Percentiles rank a stretch among this genome's conserved stretches.
Conservation (phyloP, 1,139 yeast species). For the Taphrina pruni region DNA sequence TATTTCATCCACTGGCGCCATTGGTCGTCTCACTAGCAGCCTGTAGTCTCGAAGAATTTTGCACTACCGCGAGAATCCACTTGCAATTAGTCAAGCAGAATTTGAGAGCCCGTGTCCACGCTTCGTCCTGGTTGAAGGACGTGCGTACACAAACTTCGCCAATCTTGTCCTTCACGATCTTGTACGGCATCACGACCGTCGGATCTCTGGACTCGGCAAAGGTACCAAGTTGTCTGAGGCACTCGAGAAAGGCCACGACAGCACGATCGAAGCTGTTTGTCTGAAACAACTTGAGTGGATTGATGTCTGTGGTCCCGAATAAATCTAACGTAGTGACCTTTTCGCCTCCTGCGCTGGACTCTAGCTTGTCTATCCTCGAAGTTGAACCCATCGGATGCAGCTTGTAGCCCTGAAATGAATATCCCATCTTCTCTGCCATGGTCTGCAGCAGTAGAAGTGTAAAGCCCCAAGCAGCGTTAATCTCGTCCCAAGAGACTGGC, state of each 20-base stretch:
- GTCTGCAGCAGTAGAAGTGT: slow-evolving; percentile 72
- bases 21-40: neutral
- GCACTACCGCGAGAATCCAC: slow-evolving; percentile 53
- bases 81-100: slow-evolving; percentile 69
- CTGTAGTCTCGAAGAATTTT: neutral
- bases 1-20: neutral
- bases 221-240: slow-evolving; percentile 64
- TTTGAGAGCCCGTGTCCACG: slow-evolving; percentile 89
- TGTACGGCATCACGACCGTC: slow-evolving; percentile 66
- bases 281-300: slow-evolving; percentile 64
- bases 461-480: slow-evolving; percentile 92
- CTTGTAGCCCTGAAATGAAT: slow-evolving; percentile 65
- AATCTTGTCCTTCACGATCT: slow-evolving; percentile 66
- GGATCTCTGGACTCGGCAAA: slow-evolving; percentile 59
- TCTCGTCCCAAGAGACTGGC: slow-evolving; percentile 83
- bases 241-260: slow-evolving; percentile 73
- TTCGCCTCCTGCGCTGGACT: slow-evolving; percentile 50
- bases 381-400: slow-evolving; percentile 84
- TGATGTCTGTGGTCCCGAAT: slow-evolving; percentile 68
- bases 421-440: slow-evolving; percentile 62
- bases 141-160: slow-evolving; percentile 79
- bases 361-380: slow-evolving; percentile 72
- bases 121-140: slow-evolving; percentile 63
- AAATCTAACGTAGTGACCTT: slow-evolving; percentile 55
- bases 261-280: slow-evolving; percentile 75